Evolutionary conservation across 805 yeast genomes (phyloP), one percentile per base, ranked within the genome.

Genomic region (Lipomyces spencermartinsiae): DNA sequence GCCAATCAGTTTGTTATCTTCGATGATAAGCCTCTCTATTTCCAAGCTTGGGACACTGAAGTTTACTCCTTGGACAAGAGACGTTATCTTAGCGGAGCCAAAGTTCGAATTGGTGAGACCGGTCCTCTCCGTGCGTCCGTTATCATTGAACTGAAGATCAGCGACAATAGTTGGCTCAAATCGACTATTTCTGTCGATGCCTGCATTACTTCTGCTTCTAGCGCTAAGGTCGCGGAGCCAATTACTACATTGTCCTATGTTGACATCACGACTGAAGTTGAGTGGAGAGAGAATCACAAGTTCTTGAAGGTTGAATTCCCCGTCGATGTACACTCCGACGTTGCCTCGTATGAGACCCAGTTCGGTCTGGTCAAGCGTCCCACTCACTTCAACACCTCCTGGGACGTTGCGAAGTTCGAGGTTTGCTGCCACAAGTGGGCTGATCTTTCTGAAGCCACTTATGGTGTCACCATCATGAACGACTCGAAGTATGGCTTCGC

Each of bases 41-140:
- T 88, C 88, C 97, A 92, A 58, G 98, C 98, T 1, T 94, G 99
- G 99, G 99, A 94, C 77, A 94, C 98, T 0, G 99, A 94, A 77
- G 83, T 93, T 67, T 95, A 86, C 76, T 91, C 97, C 0, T 84
- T 92, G 66, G 92, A 89, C 74, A 92, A 89, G 75, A 87, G 84
- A 76, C 81, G 81, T 64, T 86, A 87, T 71, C 77, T 89, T 34
- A 74, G 75, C 4, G 77, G 82, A 14, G 81, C 83, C 31, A 79
- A 77, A 34, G 79, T 80, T 0, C 72, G 83, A 0, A 79, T 81
- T 19, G 79, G 78, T 46, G 83, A 83, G 60, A 78, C 79, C 54
- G 88, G 89, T 39, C 87, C 90, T 14, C 80, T 89, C 59, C 84
- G 86, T 65, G 85, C 90, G 1, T 83, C 93, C 0, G 80, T 93